Evolutionary conservation across 2,329 filamentous ascomycete species (phyloP).

Genomic region (Chaetomium olivaceum): DNA sequence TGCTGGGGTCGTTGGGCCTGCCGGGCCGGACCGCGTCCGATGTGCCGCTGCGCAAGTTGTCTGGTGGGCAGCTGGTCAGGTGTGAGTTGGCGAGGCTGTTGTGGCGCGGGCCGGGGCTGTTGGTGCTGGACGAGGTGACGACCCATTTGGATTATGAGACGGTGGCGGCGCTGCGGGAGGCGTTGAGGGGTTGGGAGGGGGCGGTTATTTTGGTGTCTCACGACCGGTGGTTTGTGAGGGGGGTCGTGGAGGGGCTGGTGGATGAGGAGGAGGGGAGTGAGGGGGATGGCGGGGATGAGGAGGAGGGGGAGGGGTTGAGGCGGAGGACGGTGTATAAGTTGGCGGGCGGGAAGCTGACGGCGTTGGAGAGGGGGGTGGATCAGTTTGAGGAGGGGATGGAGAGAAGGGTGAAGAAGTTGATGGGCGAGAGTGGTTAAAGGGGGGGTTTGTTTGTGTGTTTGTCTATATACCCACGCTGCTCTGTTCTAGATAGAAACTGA

Average conservation of each 20-base stretch:
- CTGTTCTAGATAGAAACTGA: too few relatives aligned
- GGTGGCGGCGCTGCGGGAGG: conserved; percentile 68
- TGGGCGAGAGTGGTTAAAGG: conserved; percentile 29
- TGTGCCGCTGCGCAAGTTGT: conserved; percentile 70
- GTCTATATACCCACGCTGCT: background rate
- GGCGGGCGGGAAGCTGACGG: conserved; percentile 56
- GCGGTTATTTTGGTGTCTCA: conserved; percentile 78
- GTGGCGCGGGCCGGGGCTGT: conserved; percentile 67
- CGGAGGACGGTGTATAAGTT: conserved; percentile 62
- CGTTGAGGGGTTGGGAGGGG: conserved; percentile 68
- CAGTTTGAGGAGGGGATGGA: conserved; percentile 66
- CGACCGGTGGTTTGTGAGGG: conserved; percentile 78
- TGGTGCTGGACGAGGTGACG: conserved; percentile 79
- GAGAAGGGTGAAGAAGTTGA: conserved; percentile 54
- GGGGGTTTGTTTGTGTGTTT: too few relatives aligned
- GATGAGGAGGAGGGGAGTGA: conserved; percentile 43
- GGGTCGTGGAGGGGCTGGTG: conserved; percentile 66
- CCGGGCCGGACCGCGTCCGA: conserved; percentile 71
- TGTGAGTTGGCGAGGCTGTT: conserved; percentile 68
- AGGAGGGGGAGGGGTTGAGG: conserved; percentile 48
- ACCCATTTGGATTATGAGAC: conserved; percentile 85
- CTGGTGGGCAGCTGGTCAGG: conserved; percentile 74
- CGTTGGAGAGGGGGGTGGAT: conserved; percentile 60
- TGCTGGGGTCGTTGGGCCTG: conserved; percentile 70
- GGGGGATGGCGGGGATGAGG: conserved; percentile 35